Conservation (phyloP, 768 basidiomycete species). For the Boletus rubropictus region DNA sequence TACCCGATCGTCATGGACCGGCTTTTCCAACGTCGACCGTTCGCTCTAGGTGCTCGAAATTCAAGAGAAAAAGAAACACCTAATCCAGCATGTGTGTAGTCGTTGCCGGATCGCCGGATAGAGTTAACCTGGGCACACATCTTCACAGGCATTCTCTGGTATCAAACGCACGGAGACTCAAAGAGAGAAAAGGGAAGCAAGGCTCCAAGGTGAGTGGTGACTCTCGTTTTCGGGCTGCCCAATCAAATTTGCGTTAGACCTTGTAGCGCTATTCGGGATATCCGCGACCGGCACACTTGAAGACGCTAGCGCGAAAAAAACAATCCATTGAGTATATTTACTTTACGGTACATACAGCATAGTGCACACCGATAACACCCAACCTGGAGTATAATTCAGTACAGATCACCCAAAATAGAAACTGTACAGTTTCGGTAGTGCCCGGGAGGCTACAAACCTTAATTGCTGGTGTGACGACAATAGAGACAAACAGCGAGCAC, state of each 20-base stretch:
- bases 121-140: not conserved
- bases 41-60: constrained; percentile 66
- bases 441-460: constrained; percentile 26
- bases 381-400: too few relatives aligned
- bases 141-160: constrained; percentile 73
- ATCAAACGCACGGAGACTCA: constrained; percentile 70
- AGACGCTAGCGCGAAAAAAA: not conserved
- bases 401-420: constrained; percentile 3
- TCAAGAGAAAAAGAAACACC: constrained; percentile 75
- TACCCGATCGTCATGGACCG: not conserved
- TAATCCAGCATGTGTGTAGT: constrained; percentile 63
- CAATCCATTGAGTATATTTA: not conserved
- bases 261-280: constrained; percentile 54
- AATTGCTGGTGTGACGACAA: constrained; percentile 13
- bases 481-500: constrained; percentile 24
- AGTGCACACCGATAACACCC: constrained; percentile 6
- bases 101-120: not conserved
- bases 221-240: not conserved
- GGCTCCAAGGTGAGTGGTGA: constrained; percentile 59
- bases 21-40: not conserved
- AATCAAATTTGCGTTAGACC: constrained; percentile 36
- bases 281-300: constrained; percentile 24
- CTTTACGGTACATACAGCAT: constrained; percentile 13
- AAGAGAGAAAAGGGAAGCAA: constrained; percentile 72
- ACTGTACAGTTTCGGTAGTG: constrained; percentile 28